phyloP scores from a whole-genome alignment of 495 filamentous ascomycete species.

The Hypoxylon rickii region DNA sequence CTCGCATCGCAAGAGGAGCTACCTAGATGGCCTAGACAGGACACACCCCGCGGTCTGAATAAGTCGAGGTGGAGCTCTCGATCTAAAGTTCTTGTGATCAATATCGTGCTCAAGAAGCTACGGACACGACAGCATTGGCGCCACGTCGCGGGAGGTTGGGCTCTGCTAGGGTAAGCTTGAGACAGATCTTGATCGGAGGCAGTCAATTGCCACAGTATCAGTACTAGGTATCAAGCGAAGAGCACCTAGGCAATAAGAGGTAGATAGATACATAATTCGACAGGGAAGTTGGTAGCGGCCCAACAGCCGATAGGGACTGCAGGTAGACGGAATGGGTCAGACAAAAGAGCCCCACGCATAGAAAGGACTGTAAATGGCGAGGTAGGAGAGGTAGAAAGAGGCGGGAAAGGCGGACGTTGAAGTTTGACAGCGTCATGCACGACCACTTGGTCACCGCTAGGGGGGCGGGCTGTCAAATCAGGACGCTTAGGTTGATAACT shows the following conservation, averaged over 20 bases:
- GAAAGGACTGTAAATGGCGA: constrained; percentile 13
- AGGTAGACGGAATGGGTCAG: constrained; percentile 26
- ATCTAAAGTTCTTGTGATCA: constrained; percentile 50
- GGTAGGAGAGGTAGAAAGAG: background rate
- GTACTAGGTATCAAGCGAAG: constrained; percentile 26
- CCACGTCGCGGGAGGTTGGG: constrained; percentile 57
- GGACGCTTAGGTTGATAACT: constrained; percentile 6
- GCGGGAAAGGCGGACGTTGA: constrained; percentile 10
- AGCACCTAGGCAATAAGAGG: too few species aligned
- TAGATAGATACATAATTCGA: constrained; percentile 37
- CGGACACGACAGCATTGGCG: constrained; percentile 48
- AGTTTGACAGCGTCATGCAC: constrained; percentile 34
- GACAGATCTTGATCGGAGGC: constrained; percentile 34
- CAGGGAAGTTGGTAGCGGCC: constrained; percentile 40
- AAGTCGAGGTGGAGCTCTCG: constrained; percentile 43
- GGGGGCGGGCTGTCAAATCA: constrained; percentile 7
- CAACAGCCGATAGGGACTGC: constrained; percentile 28
- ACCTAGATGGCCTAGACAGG: constrained; percentile 44
- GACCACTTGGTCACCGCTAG: constrained; percentile 27
- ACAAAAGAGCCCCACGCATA: constrained; percentile 20
- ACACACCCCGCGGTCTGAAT: constrained; percentile 33
- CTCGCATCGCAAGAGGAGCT: constrained; percentile 23
- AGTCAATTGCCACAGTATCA: constrained; percentile 29
- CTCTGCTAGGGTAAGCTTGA: constrained; percentile 30
- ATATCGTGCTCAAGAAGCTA: constrained; percentile 44